Conservation (phyloP, 2,329 filamentous ascomycete genomes). For the Sordariomycetes sp. region DNA sequence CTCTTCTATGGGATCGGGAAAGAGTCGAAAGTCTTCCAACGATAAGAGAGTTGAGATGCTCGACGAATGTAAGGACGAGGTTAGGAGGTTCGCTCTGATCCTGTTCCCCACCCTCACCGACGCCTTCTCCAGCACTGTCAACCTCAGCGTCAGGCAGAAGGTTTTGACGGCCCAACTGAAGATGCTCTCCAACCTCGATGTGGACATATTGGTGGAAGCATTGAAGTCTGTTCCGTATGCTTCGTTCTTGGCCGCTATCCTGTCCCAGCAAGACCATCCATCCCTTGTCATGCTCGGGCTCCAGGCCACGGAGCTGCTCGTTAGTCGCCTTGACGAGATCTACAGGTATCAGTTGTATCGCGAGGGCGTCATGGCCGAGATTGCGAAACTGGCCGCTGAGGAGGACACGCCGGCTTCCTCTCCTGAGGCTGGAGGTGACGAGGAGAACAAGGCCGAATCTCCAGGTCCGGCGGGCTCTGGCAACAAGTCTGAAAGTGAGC, state of each 20-base stretch:
- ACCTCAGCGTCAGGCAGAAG: conserved; percentile 85
- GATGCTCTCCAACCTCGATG: conserved; percentile 93
- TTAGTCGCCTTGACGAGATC: conserved; percentile 71
- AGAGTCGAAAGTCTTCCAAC: conserved; percentile 26
- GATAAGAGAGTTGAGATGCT: conserved; percentile 75
- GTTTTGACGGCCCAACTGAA: conserved; percentile 92
- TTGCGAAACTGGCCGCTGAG: conserved; percentile 59
- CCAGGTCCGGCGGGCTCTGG: background rate
- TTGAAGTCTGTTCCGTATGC: conserved; percentile 84
- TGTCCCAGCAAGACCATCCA: conserved; percentile 89
- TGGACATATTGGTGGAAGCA: conserved; percentile 70
- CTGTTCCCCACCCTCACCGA: conserved; percentile 91
- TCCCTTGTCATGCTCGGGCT: conserved; percentile 76
- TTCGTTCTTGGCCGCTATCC: conserved; percentile 86
- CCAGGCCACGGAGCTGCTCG: conserved; percentile 77
- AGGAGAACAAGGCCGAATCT: conserved; percentile 6
- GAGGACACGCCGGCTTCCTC: conserved; percentile 15
- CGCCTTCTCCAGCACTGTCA: conserved; percentile 95
- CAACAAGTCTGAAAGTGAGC: conserved; percentile 11
- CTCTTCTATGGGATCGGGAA: background rate
- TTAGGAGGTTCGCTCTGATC: conserved; percentile 85
- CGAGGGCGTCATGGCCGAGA: conserved; percentile 88
- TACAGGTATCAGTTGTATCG: conserved; percentile 96
- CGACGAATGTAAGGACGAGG: conserved; percentile 69
- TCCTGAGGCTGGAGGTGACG: conserved; percentile 1